These are phyloP conservation scores for Daldinia loculata DNA, from an alignment of 495 filamentous ascomycete species.

Conservation along the genomic window DNA sequence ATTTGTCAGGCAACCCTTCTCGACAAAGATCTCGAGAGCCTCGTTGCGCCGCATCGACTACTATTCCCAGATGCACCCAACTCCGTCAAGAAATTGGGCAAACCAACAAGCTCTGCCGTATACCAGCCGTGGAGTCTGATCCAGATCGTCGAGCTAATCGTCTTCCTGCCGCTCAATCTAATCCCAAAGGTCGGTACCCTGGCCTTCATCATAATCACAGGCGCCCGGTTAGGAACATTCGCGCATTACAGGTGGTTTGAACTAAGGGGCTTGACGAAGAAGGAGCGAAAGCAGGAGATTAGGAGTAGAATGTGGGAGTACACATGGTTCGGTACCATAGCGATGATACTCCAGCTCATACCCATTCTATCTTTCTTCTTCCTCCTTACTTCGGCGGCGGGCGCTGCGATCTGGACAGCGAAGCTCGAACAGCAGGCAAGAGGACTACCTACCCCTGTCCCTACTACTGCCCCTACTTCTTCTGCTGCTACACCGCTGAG, in stretches of 20 bases:
- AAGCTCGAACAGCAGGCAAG: constrained; percentile 55
- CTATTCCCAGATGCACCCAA: constrained; percentile 68
- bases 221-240: constrained; percentile 64
- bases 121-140: constrained; percentile 74
- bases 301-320: constrained; percentile 73
- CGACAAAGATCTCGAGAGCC: constrained; percentile 58
- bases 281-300: constrained; percentile 70
- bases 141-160: constrained; percentile 79
- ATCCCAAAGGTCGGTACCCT: constrained; percentile 85
- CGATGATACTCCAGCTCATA: constrained; percentile 72
- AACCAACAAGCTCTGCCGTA: constrained; percentile 70
- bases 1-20: constrained; percentile 55
- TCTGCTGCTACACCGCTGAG: neutral
- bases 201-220: constrained; percentile 77
- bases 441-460: neutral
- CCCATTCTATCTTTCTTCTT: constrained; percentile 89
- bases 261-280: constrained; percentile 73
- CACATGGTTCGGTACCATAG: constrained; percentile 64
- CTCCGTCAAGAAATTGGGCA: constrained; percentile 76
- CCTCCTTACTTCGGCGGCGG: constrained; percentile 78
- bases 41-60: constrained; percentile 76
- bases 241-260: constrained; percentile 80
- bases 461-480: neutral
- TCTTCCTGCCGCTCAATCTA: constrained; percentile 87
- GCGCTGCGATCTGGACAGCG: constrained; percentile 87